Percentiles rank a stretch among this genome's conserved stretches.
phyloP scores from a whole-genome alignment of 129 eudicot species.

The Cynara cardunculus region DNA sequence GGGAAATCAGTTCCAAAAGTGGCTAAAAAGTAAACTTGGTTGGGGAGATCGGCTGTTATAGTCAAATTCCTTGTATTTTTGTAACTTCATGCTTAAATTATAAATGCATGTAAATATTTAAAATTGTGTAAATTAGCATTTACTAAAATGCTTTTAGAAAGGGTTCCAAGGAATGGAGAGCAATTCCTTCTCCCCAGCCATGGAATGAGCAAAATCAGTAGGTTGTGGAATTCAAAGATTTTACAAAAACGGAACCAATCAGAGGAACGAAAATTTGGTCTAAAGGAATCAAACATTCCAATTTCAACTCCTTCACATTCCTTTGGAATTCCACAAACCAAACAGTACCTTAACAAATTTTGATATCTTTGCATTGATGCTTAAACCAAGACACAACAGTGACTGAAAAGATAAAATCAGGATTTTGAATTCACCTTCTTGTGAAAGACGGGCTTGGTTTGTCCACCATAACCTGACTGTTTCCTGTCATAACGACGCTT shows the following conservation, averaged over 20 bases:
- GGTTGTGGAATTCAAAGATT: too few species aligned
- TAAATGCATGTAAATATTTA: neutral
- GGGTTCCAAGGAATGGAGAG: neutral
- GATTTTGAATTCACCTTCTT: conserved; percentile 24
- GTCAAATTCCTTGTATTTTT: neutral
- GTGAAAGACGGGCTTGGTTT: conserved; percentile 47
- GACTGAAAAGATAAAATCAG: neutral
- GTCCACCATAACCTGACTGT: conserved; percentile 48
- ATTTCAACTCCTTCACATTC: neutral
- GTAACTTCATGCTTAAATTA: neutral
- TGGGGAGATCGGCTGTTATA: too few species aligned
- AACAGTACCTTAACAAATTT: neutral
- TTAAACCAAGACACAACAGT: neutral
- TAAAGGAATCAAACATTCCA: neutral
- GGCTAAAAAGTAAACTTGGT: too few species aligned
- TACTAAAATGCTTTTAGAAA: neutral
- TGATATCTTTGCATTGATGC: neutral
- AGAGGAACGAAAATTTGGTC: neutral
- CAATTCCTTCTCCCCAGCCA: too few species aligned
- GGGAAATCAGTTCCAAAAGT: too few species aligned
- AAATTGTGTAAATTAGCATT: neutral
- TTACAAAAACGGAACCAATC: neutral
- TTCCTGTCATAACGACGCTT: conserved; percentile 49
- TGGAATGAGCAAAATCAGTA: too few species aligned
- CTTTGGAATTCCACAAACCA: neutral